phyloP scores from a whole-genome alignment of 495 filamentous ascomycete species.

The Penicillium pancosmium region DNA sequence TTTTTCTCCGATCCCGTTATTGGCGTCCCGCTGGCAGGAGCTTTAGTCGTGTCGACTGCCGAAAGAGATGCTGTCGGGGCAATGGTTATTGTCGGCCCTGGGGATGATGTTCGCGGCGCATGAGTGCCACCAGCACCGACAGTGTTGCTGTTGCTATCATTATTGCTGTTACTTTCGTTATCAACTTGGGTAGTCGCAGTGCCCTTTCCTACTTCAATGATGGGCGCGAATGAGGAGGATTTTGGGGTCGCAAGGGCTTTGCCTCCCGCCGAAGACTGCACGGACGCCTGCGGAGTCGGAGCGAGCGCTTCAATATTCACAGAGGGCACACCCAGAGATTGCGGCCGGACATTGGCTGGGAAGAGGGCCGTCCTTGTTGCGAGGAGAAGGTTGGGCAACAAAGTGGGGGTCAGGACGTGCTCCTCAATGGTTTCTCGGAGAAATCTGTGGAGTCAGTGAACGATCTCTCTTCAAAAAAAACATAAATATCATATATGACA shows the following conservation, averaged over 20 bases:
- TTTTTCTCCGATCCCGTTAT: slow-evolving; percentile 18
- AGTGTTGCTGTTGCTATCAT: slow-evolving; percentile 18
- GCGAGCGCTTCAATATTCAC: slow-evolving; percentile 26
- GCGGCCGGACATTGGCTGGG: slow-evolving; percentile 68
- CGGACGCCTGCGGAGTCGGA: slow-evolving; percentile 34
- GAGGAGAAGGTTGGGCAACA: slow-evolving; percentile 74
- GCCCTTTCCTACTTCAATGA: slow-evolving; percentile 13
- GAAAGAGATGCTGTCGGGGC: not conserved
- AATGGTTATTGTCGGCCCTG: not conserved
- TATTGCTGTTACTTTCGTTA: not conserved
- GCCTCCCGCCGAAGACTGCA: slow-evolving; percentile 28
- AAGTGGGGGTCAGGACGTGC: slow-evolving; percentile 64
- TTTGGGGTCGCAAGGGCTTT: slow-evolving; percentile 14
- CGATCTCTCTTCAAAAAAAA: slow-evolving; percentile 1
- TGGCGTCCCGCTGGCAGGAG: slow-evolving; percentile 7
- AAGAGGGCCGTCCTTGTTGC: slow-evolving; percentile 73
- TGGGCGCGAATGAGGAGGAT: not conserved
- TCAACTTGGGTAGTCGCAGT: not conserved
- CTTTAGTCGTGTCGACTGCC: slow-evolving; percentile 10
- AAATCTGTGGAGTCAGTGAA: slow-evolving; percentile 58
- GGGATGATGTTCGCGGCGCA: slow-evolving; percentile 4
- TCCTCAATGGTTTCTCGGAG: slow-evolving; percentile 70
- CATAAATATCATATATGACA: slow-evolving; percentile 30
- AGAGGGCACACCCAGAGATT: slow-evolving; percentile 21
- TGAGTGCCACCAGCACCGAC: slow-evolving; percentile 15